Conservation (phyloP, 192 early-diverging fungal species). For the Coemansia umbellata region DNA sequence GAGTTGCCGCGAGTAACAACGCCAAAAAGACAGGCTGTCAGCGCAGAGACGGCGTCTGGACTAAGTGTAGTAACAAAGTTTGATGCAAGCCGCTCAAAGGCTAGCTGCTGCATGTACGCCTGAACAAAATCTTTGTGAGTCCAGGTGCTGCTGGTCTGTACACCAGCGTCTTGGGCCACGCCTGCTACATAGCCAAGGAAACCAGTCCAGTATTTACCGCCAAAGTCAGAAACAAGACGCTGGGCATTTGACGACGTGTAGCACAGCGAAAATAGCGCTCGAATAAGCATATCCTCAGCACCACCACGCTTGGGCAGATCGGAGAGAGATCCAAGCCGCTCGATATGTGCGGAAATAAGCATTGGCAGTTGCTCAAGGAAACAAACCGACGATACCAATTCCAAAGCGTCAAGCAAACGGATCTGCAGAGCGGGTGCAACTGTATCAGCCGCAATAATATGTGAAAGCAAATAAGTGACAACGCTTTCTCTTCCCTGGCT, state of each 20-base stretch:
- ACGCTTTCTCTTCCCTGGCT: constrained; percentile 40
- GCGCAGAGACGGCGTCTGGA: background rate
- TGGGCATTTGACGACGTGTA: constrained; percentile 12
- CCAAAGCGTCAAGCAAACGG: constrained; percentile 17
- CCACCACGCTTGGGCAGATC: constrained; percentile 8
- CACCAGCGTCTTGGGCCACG: background rate
- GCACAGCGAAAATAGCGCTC: constrained; percentile 23
- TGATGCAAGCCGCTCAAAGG: constrained; percentile 26
- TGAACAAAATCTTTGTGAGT: background rate
- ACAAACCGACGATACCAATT: background rate
- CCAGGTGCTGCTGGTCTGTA: constrained; percentile 1
- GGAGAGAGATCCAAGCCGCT: constrained; percentile 3
- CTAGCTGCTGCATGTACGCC: constrained; percentile 39
- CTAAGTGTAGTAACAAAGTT: constrained; percentile 15
- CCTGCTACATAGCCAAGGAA: constrained; percentile 23
- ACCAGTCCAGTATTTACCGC: constrained; percentile 14
- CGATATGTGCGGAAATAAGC: constrained; percentile 12
- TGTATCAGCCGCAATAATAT: constrained; percentile 47
- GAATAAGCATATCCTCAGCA: constrained; percentile 21
- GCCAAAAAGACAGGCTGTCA: constrained; percentile 25
- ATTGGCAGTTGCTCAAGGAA: constrained; percentile 31
- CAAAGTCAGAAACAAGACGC: constrained; percentile 2
- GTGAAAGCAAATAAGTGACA: constrained; percentile 54
- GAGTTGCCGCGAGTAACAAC: constrained; percentile 23
- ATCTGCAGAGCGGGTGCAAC: constrained; percentile 40